Conservation (phyloP, 164 flowering plant species). For the Vitis rupestris region DNA sequence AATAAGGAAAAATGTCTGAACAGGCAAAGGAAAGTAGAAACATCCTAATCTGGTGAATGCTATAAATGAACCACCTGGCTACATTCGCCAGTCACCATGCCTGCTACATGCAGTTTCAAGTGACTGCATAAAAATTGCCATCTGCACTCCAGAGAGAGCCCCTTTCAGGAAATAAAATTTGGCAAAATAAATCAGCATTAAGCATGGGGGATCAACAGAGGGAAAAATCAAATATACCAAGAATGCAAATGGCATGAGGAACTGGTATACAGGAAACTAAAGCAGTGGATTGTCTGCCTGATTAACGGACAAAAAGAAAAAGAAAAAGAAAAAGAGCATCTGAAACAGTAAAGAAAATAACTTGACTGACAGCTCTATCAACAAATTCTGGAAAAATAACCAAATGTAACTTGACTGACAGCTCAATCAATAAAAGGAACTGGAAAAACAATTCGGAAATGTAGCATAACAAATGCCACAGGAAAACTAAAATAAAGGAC, state of each 20-base stretch:
- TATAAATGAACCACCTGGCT: background rate
- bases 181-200: no score
- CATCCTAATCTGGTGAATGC: background rate
- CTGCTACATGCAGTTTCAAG: constrained; percentile 6
- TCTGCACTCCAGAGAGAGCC: background rate
- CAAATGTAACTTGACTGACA: constrained; percentile 22
- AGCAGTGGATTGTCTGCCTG: background rate
- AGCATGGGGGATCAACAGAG: background rate
- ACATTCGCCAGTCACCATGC: background rate
- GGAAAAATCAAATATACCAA: background rate
- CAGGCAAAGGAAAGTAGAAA: background rate
- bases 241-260: background rate
- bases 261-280: background rate
- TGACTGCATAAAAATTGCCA: background rate
- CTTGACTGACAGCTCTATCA: constrained; percentile 7
- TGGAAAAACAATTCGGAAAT: constrained; percentile 15
- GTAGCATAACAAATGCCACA: constrained; percentile 36
- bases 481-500: constrained; percentile 26
- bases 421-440: constrained; percentile 19
- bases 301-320: background rate
- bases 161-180: background rate
- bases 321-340: background rate
- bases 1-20: no score
- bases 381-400: constrained; percentile 9
- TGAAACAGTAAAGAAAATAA: background rate